phyloP scores from a whole-genome alignment of 2,329 filamentous ascomycete genomes.

The Aspergillus tubingensis region DNA sequence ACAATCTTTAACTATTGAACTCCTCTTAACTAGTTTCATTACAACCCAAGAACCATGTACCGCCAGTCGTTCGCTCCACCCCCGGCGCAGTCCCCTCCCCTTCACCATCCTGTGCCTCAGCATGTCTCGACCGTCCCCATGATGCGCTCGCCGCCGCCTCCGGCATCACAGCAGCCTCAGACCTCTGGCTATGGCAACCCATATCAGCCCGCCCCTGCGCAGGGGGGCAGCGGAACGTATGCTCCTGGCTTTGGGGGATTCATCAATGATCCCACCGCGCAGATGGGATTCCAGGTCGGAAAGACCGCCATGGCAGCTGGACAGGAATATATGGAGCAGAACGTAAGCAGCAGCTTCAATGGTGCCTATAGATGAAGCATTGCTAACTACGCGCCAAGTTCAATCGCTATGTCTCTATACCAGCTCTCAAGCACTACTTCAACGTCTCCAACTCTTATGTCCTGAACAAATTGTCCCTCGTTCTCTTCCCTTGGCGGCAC shows the following conservation, averaged over 20 bases:
- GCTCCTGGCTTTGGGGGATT: slow-evolving; percentile 78
- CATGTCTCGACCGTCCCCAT: slow-evolving; percentile 98
- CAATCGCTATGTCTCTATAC: slow-evolving; percentile 85
- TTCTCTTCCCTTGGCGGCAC: slow-evolving; percentile 96
- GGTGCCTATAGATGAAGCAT: not conserved
- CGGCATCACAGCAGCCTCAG: slow-evolving; percentile 70
- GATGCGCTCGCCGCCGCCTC: slow-evolving; percentile 87
- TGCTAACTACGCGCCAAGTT: slow-evolving; percentile 51
- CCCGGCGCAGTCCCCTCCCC: slow-evolving; percentile 77
- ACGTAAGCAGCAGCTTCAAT: slow-evolving; percentile 60
- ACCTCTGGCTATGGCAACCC: slow-evolving; percentile 53
- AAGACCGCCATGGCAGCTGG: slow-evolving; percentile 89
- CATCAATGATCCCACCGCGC: slow-evolving; percentile 92
- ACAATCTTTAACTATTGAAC: not conserved
- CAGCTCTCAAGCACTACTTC: slow-evolving; percentile 96
- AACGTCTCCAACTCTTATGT: slow-evolving; percentile 98
- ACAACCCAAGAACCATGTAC: slow-evolving; percentile 64
- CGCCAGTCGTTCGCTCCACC: slow-evolving; percentile 77
- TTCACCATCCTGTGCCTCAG: slow-evolving; percentile 96
- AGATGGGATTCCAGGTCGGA: slow-evolving; percentile 92
- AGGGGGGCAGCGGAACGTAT: slow-evolving; percentile 44
- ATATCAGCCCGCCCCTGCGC: slow-evolving; percentile 49
- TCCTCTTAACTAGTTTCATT: not conserved
- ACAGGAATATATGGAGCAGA: slow-evolving; percentile 93
- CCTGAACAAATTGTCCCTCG: slow-evolving; percentile 85